Base-by-base conservation (phyloP, 2,329 filamentous ascomycete genomes). In the Trichoderma atrobrunneum region DNA sequence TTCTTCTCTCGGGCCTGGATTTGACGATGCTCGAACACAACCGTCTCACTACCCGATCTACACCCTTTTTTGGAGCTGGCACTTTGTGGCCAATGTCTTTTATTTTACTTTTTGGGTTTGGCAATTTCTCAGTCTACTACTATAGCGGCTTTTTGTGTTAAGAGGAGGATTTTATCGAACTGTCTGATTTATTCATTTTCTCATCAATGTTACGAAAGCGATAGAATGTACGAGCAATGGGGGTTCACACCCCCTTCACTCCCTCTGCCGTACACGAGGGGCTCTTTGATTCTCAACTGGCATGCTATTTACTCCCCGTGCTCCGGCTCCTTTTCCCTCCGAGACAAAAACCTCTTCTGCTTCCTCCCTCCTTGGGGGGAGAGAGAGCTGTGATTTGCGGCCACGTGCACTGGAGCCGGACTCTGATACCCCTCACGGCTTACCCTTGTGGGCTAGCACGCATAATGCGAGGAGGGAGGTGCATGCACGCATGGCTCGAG, bases 141-240 rank as follows among this genome's bases (percentile, higher is more conserved):
- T 21, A 34, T 64, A 63, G 24, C n/a, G 48, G 32, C 64, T 75
- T 36, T 74, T 73, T 75, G 74, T 36, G 73, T 74, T 68, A 76
- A 75, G 74, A 79, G 77, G 73, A 75, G 76, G 75, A 74, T 61
- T 65, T 65, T 70, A 60, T 74, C 67, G 36, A 68, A 34, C 34
- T 36, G 30, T 61, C 59, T 54, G 28, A 34, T 54, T 61, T 69
- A 48, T 62, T 54, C 39, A 51, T 69, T 32, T 32, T 54, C 57
- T 69, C 61, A 73, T 74, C 74, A 75, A 77, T 74, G 75, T 76
- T 75, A 77, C 78, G 76, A 76, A 75, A 76, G 74, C 77, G 75
- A 79, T 81, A 82, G 80, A 78, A 72, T 81, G 78, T 78, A 80
- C 75, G 79, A 80, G 79, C 76, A 77, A 78, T 76, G 74, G 77